Conservation (phyloP, 352 stramenopile species). For the Thraustotheca clavata region DNA sequence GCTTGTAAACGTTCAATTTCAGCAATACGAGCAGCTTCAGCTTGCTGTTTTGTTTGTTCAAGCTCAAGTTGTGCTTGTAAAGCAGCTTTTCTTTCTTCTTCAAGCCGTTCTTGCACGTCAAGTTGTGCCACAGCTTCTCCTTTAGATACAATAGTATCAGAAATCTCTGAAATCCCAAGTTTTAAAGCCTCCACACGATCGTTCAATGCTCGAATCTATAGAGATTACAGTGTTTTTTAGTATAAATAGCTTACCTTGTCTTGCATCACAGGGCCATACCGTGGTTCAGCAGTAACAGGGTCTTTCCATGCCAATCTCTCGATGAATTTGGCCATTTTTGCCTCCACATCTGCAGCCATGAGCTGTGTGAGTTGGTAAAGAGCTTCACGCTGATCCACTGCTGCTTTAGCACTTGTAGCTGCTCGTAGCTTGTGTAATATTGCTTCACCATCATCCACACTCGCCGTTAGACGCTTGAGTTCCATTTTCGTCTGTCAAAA, state of each 20-base stretch:
- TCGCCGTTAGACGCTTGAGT: conserved; percentile 12
- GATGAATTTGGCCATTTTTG: conserved; percentile 10
- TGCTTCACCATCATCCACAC: conserved; percentile 5
- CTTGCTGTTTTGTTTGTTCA: conserved; percentile 29
- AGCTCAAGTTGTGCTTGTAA: background rate
- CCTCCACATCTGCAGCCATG: background rate
- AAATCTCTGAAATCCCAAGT: conserved; percentile 24
- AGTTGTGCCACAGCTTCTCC: background rate
- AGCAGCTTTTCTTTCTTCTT: conserved; percentile 13
- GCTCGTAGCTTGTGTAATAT: background rate
- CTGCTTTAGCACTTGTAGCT: background rate
- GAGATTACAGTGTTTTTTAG: background rate
- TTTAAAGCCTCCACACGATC: conserved; percentile 38
- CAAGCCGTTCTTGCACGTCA: conserved; percentile 15
- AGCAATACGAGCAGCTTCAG: conserved; percentile 34
- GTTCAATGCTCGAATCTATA: conserved; percentile 31
- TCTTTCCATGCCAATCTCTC: conserved; percentile 26
- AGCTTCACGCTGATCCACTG: background rate
- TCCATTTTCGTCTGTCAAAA: conserved; percentile 4
- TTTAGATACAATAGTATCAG: conserved; percentile 23
- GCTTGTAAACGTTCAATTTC: conserved; percentile 41
- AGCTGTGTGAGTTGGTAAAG: background rate
- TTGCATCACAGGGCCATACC: conserved; percentile 72
- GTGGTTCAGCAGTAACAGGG: conserved; percentile 55
- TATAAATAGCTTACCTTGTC: conserved; percentile 36